Percentiles rank a stretch among this genome's conserved stretches.
These are phyloP conservation scores for Phytophthora europaea DNA, from an alignment of 352 stramenopile genomes.

Conservation along the genomic window DNA sequence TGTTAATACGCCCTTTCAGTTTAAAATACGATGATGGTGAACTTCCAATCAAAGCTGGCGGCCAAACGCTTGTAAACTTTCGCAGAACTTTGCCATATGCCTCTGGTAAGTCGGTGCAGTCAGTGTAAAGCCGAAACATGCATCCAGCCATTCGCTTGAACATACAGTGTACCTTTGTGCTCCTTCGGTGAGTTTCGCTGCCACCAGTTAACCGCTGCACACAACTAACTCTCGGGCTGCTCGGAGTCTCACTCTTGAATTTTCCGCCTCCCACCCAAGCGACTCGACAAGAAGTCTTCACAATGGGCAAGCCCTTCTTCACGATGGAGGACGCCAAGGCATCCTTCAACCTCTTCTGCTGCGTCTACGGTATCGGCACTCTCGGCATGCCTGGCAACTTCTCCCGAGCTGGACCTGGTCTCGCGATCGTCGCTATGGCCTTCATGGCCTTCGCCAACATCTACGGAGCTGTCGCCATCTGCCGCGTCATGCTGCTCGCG, in stretches of 20 bases:
- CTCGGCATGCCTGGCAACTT: slow-evolving; percentile 21
- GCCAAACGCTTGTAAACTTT: slow-evolving; percentile 22
- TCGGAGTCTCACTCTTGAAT: slow-evolving; percentile 22
- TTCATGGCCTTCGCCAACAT: slow-evolving; percentile 34
- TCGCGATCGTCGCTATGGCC: slow-evolving; percentile 28
- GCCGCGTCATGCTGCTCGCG: slow-evolving; percentile 29
- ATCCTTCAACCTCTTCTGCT: slow-evolving; percentile 16
- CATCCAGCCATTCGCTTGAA: slow-evolving; percentile 7
- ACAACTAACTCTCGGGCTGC: not conserved
- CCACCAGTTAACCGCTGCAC: slow-evolving; percentile 19
- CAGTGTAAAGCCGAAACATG: slow-evolving; percentile 4
- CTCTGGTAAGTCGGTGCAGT: not conserved
- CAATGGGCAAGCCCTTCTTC: slow-evolving; percentile 30
- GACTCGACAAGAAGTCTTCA: not conserved
- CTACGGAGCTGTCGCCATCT: slow-evolving; percentile 26
- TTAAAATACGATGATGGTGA: slow-evolving; percentile 3
- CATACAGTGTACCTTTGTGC: not conserved
- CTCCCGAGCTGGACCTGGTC: slow-evolving; percentile 18
- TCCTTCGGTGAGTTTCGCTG: slow-evolving; percentile 1
- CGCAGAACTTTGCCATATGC: slow-evolving; percentile 6
- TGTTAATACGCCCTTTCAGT: slow-evolving; percentile 12
- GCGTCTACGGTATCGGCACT: slow-evolving; percentile 15
- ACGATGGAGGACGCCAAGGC: slow-evolving; percentile 30
- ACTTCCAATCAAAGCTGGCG: slow-evolving; percentile 23
- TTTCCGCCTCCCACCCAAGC: slow-evolving; percentile 13